These are phyloP conservation scores for Lachancea lanzarotensis DNA, from an alignment of 805 yeast species.

Conservation along the genomic window DNA sequence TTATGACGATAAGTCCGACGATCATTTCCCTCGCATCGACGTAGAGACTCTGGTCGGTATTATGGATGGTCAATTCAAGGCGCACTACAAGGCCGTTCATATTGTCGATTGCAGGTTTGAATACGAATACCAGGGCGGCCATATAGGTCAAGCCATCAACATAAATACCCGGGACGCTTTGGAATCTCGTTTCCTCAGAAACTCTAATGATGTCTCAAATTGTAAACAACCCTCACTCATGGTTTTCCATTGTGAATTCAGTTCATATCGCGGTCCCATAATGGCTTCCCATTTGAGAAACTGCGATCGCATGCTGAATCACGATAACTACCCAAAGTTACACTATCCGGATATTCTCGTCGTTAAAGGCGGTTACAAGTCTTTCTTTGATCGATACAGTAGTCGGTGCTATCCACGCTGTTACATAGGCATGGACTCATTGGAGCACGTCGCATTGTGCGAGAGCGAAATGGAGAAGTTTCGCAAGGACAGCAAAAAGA, in stretches of 20 bases:
- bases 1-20: conserved; percentile 38
- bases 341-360: conserved; percentile 85
- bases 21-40: conserved; percentile 44
- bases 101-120: conserved; percentile 88
- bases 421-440: conserved; percentile 73
- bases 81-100: conserved; percentile 48
- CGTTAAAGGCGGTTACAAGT: conserved; percentile 85
- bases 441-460: conserved; percentile 33
- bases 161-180: conserved; percentile 63
- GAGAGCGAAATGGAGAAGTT: conserved; percentile 50
- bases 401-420: conserved; percentile 64
- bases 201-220: conserved; percentile 7
- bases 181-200: conserved; percentile 46
- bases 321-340: conserved; percentile 70
- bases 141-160: conserved; percentile 76
- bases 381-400: conserved; percentile 56
- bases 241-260: conserved; percentile 91
- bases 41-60: conserved; percentile 38
- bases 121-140: conserved; percentile 91
- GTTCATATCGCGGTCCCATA: conserved; percentile 88
- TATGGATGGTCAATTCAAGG: conserved; percentile 33
- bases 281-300: conserved; percentile 83
- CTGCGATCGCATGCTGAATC: conserved; percentile 70
- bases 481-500: conserved; percentile 38
- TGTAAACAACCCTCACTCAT: conserved; percentile 39